Conservation (phyloP, 1,284 basidiomycete species). For the Puccinia horiana region DNA sequence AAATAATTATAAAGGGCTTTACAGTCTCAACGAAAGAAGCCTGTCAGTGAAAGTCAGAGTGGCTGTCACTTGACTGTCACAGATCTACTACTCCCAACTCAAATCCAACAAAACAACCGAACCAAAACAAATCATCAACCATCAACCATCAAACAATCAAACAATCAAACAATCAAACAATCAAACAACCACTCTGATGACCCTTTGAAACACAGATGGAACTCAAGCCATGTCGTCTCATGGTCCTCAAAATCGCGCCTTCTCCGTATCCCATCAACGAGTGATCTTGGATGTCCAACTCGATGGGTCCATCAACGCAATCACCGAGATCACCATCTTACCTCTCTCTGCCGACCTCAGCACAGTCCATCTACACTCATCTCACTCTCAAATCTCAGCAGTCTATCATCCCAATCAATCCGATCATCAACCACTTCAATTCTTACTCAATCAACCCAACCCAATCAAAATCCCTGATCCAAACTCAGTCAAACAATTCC, state of each 20-base stretch:
- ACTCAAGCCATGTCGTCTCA: slow-evolving; percentile 39
- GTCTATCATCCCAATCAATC: slow-evolving; percentile 49
- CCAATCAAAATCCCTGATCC: slow-evolving; percentile 35
- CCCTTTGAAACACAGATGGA: not conserved
- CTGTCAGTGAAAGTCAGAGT: no score
- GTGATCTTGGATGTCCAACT: slow-evolving; percentile 87
- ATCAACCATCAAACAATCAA: not conserved
- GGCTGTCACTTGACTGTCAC: no score
- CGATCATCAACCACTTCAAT: not conserved
- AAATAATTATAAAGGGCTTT: no score
- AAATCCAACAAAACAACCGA: no score
- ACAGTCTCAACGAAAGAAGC: no score
- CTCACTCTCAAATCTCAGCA: slow-evolving; percentile 62
- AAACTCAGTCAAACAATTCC: slow-evolving; percentile 50
- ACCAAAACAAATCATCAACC: no score
- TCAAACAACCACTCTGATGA: not conserved
- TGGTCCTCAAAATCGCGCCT: slow-evolving; percentile 48
- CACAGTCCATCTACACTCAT: slow-evolving; percentile 79
- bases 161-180: no score
- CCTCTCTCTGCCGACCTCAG: slow-evolving; percentile 74
- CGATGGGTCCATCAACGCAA: slow-evolving; percentile 73
- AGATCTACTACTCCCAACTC: no score
- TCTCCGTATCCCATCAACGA: slow-evolving; percentile 70
- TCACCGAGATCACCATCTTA: slow-evolving; percentile 80
- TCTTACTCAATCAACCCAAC: slow-evolving; percentile 30